These are phyloP conservation scores for Parastagonospora avenae DNA, from an alignment of 2,329 filamentous ascomycete genomes.

Conservation along the genomic window DNA sequence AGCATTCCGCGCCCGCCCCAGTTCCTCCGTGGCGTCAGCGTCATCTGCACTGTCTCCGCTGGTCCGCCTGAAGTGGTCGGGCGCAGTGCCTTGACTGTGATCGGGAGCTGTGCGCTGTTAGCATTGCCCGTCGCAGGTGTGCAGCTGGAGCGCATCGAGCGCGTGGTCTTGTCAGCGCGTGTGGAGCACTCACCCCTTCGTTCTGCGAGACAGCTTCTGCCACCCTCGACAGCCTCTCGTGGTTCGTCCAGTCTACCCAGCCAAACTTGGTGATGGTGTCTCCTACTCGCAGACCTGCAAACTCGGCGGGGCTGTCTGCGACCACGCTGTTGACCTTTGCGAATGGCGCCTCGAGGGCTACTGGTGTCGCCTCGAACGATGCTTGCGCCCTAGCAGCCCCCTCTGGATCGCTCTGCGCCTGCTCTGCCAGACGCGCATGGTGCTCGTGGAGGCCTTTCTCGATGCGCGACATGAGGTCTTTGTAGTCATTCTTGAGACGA, in stretches of 20 bases:
- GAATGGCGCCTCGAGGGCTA: constrained; percentile 68
- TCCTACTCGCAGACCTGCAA: constrained; percentile 78
- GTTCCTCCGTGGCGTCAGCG: constrained; percentile 74
- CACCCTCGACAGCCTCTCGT: constrained; percentile 83
- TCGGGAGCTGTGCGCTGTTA: constrained; percentile 61
- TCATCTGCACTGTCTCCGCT: constrained; percentile 65
- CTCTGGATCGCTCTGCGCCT: constrained; percentile 47
- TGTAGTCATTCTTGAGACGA: constrained; percentile 89
- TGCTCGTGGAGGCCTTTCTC: constrained; percentile 88
- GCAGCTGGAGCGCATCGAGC: neutral
- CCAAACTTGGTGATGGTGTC: constrained; percentile 88
- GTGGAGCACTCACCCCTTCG: constrained; percentile 69
- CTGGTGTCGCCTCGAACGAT: constrained; percentile 29
- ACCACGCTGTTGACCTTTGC: constrained; percentile 89
- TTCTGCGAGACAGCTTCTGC: constrained; percentile 89
- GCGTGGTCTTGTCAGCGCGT: too few relatives aligned
- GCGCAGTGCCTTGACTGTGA: constrained; percentile 71
- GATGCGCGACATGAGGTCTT: constrained; percentile 80
- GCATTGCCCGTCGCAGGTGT: constrained; percentile 10
- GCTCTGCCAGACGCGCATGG: constrained; percentile 71
- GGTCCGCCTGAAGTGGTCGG: constrained; percentile 38
- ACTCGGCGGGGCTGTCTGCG: constrained; percentile 76
- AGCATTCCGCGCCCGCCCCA: constrained; percentile 92
- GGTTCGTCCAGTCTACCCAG: constrained; percentile 79
- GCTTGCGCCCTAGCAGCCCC: constrained; percentile 21